A percentile compares a stretch with the other conserved stretches of the same genome.
Evolutionary conservation across 1,284 basidiomycete species (phyloP).

Genomic region (Cystobasidium pallidum): DNA sequence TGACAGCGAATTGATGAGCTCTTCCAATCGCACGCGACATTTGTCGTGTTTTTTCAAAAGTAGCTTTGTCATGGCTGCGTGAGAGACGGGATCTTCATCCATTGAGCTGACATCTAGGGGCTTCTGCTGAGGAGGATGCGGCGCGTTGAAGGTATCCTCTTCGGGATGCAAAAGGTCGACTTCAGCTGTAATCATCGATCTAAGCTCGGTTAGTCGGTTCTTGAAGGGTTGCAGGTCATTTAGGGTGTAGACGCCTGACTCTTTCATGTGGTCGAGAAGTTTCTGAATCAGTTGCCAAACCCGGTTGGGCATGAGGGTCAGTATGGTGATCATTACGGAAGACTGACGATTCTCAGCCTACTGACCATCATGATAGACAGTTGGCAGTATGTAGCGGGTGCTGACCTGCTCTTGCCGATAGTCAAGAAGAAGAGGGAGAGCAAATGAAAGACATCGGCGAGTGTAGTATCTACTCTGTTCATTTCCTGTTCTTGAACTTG

Average conservation of each 20-base stretch:
- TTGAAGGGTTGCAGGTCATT: conserved; percentile 83
- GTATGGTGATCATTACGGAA: too few relatives aligned
- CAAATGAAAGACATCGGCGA: conserved; percentile 84
- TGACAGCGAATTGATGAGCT: conserved; percentile 78
- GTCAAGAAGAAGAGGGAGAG: conserved; percentile 54
- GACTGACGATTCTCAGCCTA: neutral
- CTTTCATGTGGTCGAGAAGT: conserved; percentile 60
- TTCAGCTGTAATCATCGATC: conserved; percentile 68
- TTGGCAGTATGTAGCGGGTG: conserved; percentile 89
- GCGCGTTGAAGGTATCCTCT: conserved; percentile 40
- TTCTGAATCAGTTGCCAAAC: neutral
- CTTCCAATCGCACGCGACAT: conserved; percentile 76
- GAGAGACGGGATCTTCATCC: conserved; percentile 69
- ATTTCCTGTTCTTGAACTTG: conserved; percentile 47
- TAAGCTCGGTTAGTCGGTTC: conserved; percentile 74
- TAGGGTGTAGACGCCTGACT: conserved; percentile 89
- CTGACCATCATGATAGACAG: conserved; percentile 74
- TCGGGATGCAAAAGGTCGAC: conserved; percentile 43
- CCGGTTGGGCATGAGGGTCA: conserved; percentile 42
- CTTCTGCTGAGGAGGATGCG: conserved; percentile 51
- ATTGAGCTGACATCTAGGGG: conserved; percentile 26
- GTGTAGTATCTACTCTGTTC: conserved; percentile 86
- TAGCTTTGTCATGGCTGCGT: conserved; percentile 74
- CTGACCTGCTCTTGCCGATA: conserved; percentile 81
- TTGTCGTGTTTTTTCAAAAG: conserved; percentile 88